Evolutionary conservation across 768 basidiomycete genomes (phyloP).

Genomic region (Rhizopogon roseolus): DNA sequence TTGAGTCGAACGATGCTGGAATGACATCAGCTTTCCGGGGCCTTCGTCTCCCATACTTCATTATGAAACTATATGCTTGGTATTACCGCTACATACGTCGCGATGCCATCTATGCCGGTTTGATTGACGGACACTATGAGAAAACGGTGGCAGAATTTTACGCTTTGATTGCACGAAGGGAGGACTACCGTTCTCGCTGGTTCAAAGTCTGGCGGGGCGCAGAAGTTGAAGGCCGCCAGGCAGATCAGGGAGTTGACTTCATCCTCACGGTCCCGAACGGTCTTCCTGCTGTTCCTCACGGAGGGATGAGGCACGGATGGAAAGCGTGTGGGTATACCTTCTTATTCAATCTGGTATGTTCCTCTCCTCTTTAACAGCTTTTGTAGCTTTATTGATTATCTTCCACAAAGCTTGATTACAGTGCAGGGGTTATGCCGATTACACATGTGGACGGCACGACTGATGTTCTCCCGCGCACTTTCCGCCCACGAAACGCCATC

Average conservation of each 20-base stretch:
- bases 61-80: slow-evolving; percentile 44
- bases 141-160: slow-evolving; percentile 51
- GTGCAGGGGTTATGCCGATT: slow-evolving; percentile 42
- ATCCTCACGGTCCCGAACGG: slow-evolving; percentile 57
- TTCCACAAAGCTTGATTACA: slow-evolving; percentile 35
- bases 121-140: slow-evolving; percentile 43
- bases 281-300: slow-evolving; percentile 54
- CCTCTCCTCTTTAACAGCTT: background rate
- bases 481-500: slow-evolving; percentile 28
- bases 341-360: slow-evolving; percentile 59
- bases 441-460: slow-evolving; percentile 28
- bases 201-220: slow-evolving; percentile 28
- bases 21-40: slow-evolving; percentile 34
- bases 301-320: slow-evolving; percentile 48
- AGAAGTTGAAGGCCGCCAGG: slow-evolving; percentile 16
- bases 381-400: background rate
- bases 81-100: slow-evolving; percentile 47
- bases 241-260: slow-evolving; percentile 52
- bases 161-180: slow-evolving; percentile 40
- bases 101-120: slow-evolving; percentile 49
- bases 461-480: slow-evolving; percentile 25
- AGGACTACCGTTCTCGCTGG: slow-evolving; percentile 37
- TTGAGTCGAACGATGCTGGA: slow-evolving; percentile 48
- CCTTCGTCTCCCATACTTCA: slow-evolving; percentile 41
- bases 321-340: slow-evolving; percentile 61